Evolutionary conservation across 2,329 filamentous ascomycete genomes (phyloP).

Genomic region (Claviceps capensis): DNA sequence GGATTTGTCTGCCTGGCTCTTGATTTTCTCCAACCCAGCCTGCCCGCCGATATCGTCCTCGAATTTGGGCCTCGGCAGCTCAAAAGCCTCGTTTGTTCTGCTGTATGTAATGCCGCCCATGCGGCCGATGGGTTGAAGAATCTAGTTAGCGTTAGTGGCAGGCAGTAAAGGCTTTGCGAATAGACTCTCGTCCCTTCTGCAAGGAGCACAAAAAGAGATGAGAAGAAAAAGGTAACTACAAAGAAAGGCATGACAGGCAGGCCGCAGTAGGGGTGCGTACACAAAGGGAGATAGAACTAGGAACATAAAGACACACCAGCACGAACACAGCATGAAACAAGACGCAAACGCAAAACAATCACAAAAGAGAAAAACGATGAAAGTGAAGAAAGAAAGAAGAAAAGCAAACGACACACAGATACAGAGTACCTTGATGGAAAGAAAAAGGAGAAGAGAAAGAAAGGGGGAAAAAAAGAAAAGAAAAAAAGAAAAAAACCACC

Average conservation of each 20-base stretch:
- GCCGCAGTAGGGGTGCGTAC: no score
- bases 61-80: constrained; percentile 53
- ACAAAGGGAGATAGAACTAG: no score
- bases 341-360: not conserved
- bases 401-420: not conserved
- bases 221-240: no score
- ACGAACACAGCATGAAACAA: no score
- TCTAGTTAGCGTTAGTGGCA: constrained; percentile 18
- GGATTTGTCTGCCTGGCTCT: not conserved
- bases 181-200: no score
- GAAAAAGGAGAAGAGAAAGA: not conserved
- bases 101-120: constrained; percentile 81
- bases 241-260: no score
- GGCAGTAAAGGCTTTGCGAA: not conserved
- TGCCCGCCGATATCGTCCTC: constrained; percentile 35
- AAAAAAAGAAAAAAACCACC: constrained; percentile 14
- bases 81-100: constrained; percentile 53
- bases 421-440: not conserved
- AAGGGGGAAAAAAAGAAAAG: constrained; percentile 1
- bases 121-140: constrained; percentile 63
- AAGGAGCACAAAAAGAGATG: not conserved
- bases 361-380: not conserved
- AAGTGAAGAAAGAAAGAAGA: not conserved
- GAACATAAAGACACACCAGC: no score
- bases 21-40: constrained; percentile 38